These are phyloP conservation scores for Barnettozyma sucrosica DNA, from an alignment of 805 yeast genomes.

Conservation along the genomic window DNA sequence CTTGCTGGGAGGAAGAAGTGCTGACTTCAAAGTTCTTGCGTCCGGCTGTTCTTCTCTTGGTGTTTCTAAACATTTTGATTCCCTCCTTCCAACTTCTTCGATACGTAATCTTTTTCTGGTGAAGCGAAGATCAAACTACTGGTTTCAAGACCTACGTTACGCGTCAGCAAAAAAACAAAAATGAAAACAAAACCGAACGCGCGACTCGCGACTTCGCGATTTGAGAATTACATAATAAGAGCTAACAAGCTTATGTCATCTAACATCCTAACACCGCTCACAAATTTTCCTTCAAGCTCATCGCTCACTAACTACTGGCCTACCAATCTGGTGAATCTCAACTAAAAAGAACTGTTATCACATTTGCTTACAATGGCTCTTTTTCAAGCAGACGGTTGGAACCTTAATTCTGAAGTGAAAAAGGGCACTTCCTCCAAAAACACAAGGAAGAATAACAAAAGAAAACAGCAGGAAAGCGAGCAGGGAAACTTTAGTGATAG, in stretches of 20 bases:
- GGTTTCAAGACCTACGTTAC: neutral
- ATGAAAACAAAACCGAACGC: neutral
- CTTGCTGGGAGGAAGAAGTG: constrained; percentile 27
- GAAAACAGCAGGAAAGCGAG: constrained; percentile 22
- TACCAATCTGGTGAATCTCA: neutral
- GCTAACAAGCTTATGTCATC: neutral
- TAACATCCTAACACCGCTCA: neutral
- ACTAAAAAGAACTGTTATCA: neutral
- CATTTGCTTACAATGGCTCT: constrained; percentile 48
- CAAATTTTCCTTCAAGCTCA: constrained; percentile 5
- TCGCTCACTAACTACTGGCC: neutral
- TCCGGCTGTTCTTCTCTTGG: constrained; percentile 70
- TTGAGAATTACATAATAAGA: neutral
- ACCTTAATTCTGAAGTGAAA: constrained; percentile 50
- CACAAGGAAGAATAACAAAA: constrained; percentile 26
- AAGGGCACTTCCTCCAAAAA: constrained; percentile 31
- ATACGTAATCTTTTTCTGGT: neutral
- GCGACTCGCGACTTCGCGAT: neutral
- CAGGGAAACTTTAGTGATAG: constrained; percentile 11
- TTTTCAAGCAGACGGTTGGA: constrained; percentile 83
- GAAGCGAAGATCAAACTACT: too few species aligned
- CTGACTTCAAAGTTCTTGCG: constrained; percentile 54
- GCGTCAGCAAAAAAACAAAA: neutral
- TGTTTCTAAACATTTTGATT: constrained; percentile 56
- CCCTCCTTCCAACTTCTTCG: neutral